Evolutionary conservation across 306 rosid species (phyloP).

Genomic region (Argentina anserina): DNA sequence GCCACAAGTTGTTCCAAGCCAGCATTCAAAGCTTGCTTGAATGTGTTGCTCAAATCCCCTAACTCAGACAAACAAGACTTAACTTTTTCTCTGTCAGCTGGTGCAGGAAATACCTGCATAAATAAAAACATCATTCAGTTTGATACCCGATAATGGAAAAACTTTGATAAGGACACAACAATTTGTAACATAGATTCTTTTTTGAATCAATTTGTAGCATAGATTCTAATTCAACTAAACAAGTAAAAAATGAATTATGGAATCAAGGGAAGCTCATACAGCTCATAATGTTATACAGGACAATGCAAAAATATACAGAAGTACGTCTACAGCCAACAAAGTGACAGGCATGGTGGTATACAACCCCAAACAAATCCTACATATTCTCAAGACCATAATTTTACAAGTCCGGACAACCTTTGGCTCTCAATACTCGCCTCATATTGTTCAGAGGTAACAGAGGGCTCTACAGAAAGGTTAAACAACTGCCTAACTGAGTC

Average conservation of each 20-base stretch:
- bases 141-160: not conserved
- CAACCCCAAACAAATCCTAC: not conserved
- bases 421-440: not conserved
- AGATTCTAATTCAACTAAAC: no score
- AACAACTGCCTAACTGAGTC: not conserved
- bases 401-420: not conserved
- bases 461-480: not conserved
- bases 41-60: conserved; percentile 77
- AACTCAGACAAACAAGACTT: conserved; percentile 93
- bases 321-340: not conserved
- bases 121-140: conserved; percentile 15
- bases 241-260: no score
- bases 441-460: conserved; percentile 2
- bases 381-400: not conserved
- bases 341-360: not conserved
- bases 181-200: not conserved
- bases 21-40: conserved; percentile 78
- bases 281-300: not conserved
- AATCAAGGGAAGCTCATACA: not conserved
- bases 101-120: conserved; percentile 70
- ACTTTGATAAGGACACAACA: not conserved
- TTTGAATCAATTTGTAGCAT: not conserved
- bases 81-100: conserved; percentile 75
- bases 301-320: not conserved
- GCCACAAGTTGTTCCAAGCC: conserved; percentile 85